Evolutionary conservation across 306 rosid genomes (phyloP).

Genomic region (Argentina anserina): DNA sequence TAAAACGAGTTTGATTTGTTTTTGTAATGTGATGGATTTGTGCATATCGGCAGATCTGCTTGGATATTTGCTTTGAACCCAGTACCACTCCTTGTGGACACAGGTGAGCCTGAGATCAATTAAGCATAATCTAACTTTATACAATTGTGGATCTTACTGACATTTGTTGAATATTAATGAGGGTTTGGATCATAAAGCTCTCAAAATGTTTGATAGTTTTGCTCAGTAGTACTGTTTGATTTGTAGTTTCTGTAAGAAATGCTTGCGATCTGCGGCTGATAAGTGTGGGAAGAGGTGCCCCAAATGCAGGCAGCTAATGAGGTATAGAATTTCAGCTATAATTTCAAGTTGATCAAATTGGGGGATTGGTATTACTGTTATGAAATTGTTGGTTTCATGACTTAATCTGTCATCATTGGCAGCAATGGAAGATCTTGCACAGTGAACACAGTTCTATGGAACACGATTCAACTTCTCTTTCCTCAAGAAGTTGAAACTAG

Average conservation of each 20-base stretch:
- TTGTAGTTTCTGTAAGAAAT: slow-evolving; percentile 82
- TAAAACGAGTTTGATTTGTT: neutral
- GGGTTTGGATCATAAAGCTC: neutral
- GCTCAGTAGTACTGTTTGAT: slow-evolving; percentile 11
- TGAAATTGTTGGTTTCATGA: neutral
- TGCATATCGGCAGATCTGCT: slow-evolving; percentile 59
- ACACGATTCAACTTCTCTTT: slow-evolving; percentile 89
- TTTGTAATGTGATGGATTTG: neutral
- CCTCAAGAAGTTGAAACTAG: slow-evolving; percentile 84
- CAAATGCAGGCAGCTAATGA: slow-evolving; percentile 80
- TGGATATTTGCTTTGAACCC: slow-evolving; percentile 95
- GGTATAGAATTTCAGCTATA: slow-evolving; percentile 32
- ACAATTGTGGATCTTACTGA: neutral
- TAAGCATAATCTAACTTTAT: neutral
- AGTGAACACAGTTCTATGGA: slow-evolving; percentile 94
- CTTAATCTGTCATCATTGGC: slow-evolving; percentile 21
- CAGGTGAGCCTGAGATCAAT: slow-evolving; percentile 45
- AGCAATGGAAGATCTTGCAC: slow-evolving; percentile 89
- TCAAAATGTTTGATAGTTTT: slow-evolving; percentile 5
- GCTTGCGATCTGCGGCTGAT: slow-evolving; percentile 79
- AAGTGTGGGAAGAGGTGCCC: slow-evolving; percentile 96
- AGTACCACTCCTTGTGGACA: slow-evolving; percentile 97
- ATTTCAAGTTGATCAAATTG: slow-evolving; percentile 1
- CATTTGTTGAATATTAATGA: neutral
- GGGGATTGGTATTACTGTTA: neutral